Conservation (phyloP, 139 green algal genomes). For the Chlorokybus atmophyticus region DNA sequence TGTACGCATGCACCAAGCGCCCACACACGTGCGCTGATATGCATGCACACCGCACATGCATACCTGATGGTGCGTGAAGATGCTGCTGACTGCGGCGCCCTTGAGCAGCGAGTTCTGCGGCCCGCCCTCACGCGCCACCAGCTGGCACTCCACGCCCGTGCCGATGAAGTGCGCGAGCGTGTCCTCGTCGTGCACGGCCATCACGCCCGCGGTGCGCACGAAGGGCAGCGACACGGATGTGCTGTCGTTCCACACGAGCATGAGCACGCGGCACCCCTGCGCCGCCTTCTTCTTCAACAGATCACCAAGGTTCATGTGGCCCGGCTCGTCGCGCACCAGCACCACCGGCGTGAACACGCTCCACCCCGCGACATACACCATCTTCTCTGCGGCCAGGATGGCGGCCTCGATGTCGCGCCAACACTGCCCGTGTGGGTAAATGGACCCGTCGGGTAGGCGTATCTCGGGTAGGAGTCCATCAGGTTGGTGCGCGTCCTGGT, state of each 20-base stretch:
- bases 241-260: background rate
- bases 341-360: slow-evolving; percentile 31
- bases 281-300: slow-evolving; percentile 41
- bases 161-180: slow-evolving; percentile 37
- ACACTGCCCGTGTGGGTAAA: slow-evolving; percentile 25
- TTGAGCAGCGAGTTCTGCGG: slow-evolving; percentile 2
- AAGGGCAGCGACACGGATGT: background rate
- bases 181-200: slow-evolving; percentile 44
- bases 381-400: slow-evolving; percentile 27
- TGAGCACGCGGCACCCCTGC: slow-evolving; percentile 14
- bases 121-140: slow-evolving; percentile 17
- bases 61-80: slow-evolving; percentile 46
- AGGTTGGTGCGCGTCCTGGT: slow-evolving; percentile 40
- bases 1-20: too few relatives aligned
- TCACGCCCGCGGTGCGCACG: slow-evolving; percentile 27
- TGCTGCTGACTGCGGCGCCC: slow-evolving; percentile 19
- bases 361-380: slow-evolving; percentile 51
- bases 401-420: slow-evolving; percentile 41
- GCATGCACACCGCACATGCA: slow-evolving; percentile 1
- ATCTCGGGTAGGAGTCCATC: slow-evolving; percentile 11
- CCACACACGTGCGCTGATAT: too few relatives aligned
- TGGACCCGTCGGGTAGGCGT: slow-evolving; percentile 19
- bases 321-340: slow-evolving; percentile 20
- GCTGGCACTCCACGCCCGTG: slow-evolving; percentile 33
- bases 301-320: slow-evolving; percentile 30